Evolutionary conservation across 164 flowering plant species (phyloP), one percentile per base, ranked within the genome.

Genomic region (Taxillus chinensis): DNA sequence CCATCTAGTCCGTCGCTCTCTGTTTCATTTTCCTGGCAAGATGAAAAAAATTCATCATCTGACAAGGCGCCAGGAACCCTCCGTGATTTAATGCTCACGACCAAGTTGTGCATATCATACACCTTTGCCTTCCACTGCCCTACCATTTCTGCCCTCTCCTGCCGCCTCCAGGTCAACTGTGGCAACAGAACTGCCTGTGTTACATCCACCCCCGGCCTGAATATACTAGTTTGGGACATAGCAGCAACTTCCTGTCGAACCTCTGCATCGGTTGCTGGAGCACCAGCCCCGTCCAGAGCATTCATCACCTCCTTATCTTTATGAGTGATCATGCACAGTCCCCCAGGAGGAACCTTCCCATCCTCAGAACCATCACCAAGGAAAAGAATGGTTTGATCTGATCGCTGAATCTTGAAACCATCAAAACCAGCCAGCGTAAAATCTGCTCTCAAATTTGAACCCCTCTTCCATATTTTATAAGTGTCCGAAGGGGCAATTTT

Each of bases 391-490:
- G 83, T 90, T 72, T 90, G 97, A 78, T 90, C 95, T 0, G 97
- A 77, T 2, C 95, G 80, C 72, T 90, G 97, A 58, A 90, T 87
- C 67, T 79, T 70, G 62, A 90, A 83, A 5, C 92, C 97, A 75
- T 90, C 97, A 68, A 90, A 90, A 7, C 97, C 97, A 27, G 97
- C 89, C 73, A 90, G 63, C 48, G 97, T 88, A 92, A 88, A 88
- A 65, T 90, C 97, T 4, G 97, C 97, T 62, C 97, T 76, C 72
- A 90, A 57, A 76, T 86, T 90, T 11, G 92, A 80, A 16, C 95
- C 97, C 63, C 87, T 75, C 69, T 90, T 90, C 97, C 97, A 90
- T 59, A 90, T 84, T 64, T 78, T 85, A 69, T 87, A 90, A 12
- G 97, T 87, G 64, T 90, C 97, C 0, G 95, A 87, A 9, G 97